A percentile compares a stretch with the other conserved stretches of the same genome.
These are phyloP conservation scores for Colletotrichum siamense DNA, from an alignment of 2,329 filamentous ascomycete genomes.

Conservation along the genomic window DNA sequence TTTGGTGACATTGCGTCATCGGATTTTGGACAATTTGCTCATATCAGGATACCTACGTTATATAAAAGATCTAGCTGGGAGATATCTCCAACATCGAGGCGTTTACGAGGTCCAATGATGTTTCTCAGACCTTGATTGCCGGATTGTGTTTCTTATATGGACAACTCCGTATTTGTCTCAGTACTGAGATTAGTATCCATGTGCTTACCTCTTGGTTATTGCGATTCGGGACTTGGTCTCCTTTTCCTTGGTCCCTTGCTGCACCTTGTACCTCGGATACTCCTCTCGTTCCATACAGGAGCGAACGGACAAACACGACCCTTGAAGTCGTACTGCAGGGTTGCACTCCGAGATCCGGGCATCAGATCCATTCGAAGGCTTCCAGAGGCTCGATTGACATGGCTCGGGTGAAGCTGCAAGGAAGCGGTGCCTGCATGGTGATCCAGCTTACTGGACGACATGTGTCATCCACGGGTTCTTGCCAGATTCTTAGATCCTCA, in stretches of 20 bases:
- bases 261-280: neutral
- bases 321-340: slow-evolving; percentile 4
- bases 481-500: neutral
- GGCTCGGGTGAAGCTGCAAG: neutral
- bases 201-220: neutral
- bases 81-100: neutral
- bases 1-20: neutral
- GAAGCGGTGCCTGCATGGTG: neutral
- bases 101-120: neutral
- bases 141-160: neutral
- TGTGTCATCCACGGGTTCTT: neutral
- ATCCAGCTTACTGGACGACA: neutral
- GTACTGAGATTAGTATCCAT: no score
- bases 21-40: neutral
- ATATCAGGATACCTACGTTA: neutral
- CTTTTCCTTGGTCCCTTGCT: neutral
- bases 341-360: neutral
- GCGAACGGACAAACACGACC: neutral
- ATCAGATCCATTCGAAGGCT: neutral
- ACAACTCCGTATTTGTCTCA: neutral
- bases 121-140: neutral
- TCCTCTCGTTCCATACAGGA: neutral
- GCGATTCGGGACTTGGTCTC: neutral
- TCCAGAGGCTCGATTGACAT: neutral
- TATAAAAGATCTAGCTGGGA: neutral